Evolutionary conservation across 2,329 filamentous ascomycete species (phyloP), one percentile per base, ranked within the genome.

Genomic region (Trichophyton schoenleinii): DNA sequence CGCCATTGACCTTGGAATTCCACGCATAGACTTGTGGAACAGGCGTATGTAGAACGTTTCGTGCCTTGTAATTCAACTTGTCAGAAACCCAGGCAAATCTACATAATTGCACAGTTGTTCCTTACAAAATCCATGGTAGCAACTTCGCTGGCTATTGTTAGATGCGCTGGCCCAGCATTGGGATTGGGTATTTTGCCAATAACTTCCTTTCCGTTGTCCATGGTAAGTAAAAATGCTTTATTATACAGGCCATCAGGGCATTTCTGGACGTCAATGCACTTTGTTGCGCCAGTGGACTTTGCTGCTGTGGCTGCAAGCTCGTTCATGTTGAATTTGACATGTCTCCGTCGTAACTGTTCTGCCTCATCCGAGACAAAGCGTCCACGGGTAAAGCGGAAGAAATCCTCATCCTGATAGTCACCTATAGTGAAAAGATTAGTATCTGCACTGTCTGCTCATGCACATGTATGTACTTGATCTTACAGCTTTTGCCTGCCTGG

Each of bases 61-160:
- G 52, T 13, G 31, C 31, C 52, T 44, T 57, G 31, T 15, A 38
- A 25, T 11, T 18, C 18, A 44, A 49, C 22, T 1, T 36, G 34
- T 36, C 34, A 36, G 11, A 9, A 36, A 34, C n/a, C n/a, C n/a
- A n/a, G n/a, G n/a, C n/a, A n/a, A n/a, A 9, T 2, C 3, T 11
- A 36, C 1, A 36, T 28, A 15, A 9, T 3, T 13, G 11, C 15
- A 20, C 18, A 18, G 22, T 25, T 28, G 25, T 25, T 57, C 3
- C 52, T 34, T 38, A 57, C 53, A 62, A 72, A 71, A 5, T 73
- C 69, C 62, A 75, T 67, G n/a, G 71, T 75, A 18, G 72, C 73
- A 38, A 72, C 72, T 64, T 75, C 73, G 60, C 69, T 72, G 44
- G 72, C 72, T 18, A 69, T 67, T 34, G 68, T 66, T 7, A 63